Evolutionary conservation across 1,284 basidiomycete species (phyloP), one percentile per base, ranked within the genome.

Genomic region (Moniliophthora roreri): DNA sequence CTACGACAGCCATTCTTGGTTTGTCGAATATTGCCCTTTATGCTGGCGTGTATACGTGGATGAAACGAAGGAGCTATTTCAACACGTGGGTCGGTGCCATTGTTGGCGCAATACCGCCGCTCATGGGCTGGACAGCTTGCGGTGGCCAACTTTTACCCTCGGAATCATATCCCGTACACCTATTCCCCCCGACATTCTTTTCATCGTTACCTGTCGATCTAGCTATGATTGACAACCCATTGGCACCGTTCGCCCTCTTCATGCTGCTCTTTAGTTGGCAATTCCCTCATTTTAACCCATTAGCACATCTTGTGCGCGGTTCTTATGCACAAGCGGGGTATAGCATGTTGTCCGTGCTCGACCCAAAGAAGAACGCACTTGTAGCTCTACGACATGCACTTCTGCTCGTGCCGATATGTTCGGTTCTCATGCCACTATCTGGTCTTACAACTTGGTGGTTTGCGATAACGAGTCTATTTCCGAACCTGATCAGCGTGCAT

Each of bases 91-190:
- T 98, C 9, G 96, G 96, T 8, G 82, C 93, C 0, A 77, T 98
- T 39, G 95, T 99, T 1, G 96, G 96, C 32, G 95, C 80, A 0
- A 78, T 98, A 10, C 97, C 96, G 2, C 95, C 97, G 1, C 74
- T 99, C 48, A 99, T 99, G 92, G 96, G 96, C 50, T 99, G 96
- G 95, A 89, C 95, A 2, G 96, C 96, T 0, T 93, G 91, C 55
- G 95, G 94, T 0, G 93, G 91, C 13, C 78, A 83, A 8, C 70
- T 98, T 18, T 74, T 90, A 61, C 90, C 91, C 0, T 78, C 83
- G 8, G 60, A 80, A 0, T 70, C 60, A n/a, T 60, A 76, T 60
- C 83, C 87, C 0, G 58, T 86, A 49, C 69, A 79, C 26, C 60
- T 81, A 34, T 84, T 83, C 67, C 77, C 84, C 46, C 89, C 89